Evolutionary conservation across 352 stramenopile genomes (phyloP).

Genomic region (Pythium brachiatum): DNA sequence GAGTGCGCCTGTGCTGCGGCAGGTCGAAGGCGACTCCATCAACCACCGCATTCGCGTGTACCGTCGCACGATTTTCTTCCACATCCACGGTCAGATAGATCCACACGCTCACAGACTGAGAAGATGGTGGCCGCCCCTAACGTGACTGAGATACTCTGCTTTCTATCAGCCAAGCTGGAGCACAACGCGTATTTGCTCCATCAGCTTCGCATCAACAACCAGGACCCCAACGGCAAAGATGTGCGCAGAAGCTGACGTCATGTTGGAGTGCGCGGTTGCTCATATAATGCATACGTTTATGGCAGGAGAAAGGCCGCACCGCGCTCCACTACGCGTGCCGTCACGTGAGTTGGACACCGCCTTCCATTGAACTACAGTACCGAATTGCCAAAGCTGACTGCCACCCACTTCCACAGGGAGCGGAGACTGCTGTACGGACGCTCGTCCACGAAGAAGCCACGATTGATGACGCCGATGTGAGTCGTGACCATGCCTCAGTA

Average conservation of each 20-base stretch:
- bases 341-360: conserved; percentile 35
- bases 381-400: too few relatives aligned
- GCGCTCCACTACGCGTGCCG: conserved; percentile 74
- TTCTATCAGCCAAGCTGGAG: conserved; percentile 53
- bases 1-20: conserved; percentile 59
- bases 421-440: conserved; percentile 46
- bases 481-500: too few relatives aligned
- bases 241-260: conserved; percentile 20
- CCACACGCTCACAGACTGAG: neutral
- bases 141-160: neutral
- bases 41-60: conserved; percentile 65
- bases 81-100: conserved; percentile 57
- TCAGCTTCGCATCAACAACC: conserved; percentile 57
- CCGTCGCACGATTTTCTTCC: conserved; percentile 71
- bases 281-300: too few relatives aligned
- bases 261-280: neutral
- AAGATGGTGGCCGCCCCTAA: neutral
- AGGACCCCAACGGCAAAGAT: conserved; percentile 76
- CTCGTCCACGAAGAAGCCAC: conserved; percentile 71
- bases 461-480: conserved; percentile 73
- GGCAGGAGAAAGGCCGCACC: conserved; percentile 70
- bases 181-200: conserved; percentile 63
- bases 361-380: too few relatives aligned
- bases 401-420: conserved; percentile 32
- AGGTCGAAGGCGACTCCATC: conserved; percentile 71